Evolutionary conservation across 2,329 filamentous ascomycete species (phyloP).

Genomic region (Scedosporium apiospermum): DNA sequence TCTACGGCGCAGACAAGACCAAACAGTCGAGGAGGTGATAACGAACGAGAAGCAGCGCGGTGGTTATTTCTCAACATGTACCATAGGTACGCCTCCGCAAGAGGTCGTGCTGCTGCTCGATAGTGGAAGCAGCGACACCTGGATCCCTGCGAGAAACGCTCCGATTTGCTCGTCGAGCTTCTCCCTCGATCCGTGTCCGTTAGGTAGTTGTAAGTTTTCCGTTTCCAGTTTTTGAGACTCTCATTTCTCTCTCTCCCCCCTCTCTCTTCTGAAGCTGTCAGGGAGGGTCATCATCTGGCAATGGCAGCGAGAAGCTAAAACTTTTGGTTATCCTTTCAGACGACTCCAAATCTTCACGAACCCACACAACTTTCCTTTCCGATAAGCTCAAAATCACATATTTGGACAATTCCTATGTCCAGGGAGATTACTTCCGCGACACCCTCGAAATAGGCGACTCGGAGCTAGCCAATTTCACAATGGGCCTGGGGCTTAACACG

Average conservation of each 20-base stretch:
- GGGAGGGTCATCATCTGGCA: neutral
- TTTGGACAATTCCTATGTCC: slow-evolving; percentile 47
- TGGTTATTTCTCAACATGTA: slow-evolving; percentile 45
- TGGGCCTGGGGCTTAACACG: slow-evolving; percentile 46
- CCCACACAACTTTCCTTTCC: slow-evolving; percentile 32
- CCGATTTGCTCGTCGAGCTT: slow-evolving; percentile 25
- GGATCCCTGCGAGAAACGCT: slow-evolving; percentile 37
- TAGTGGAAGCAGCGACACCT: slow-evolving; percentile 57
- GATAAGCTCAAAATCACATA: slow-evolving; percentile 49
- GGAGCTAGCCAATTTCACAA: slow-evolving; percentile 44
- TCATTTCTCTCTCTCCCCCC: neutral
- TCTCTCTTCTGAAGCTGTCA: neutral
- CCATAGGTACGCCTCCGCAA: slow-evolving; percentile 48
- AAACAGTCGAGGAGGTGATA: slow-evolving; percentile 1
- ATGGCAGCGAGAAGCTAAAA: slow-evolving; percentile 12
- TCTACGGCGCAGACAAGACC: neutral
- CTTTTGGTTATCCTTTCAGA: slow-evolving; percentile 25
- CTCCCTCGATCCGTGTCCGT: slow-evolving; percentile 22
- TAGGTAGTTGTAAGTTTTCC: slow-evolving; percentile 35
- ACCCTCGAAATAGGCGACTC: slow-evolving; percentile 42
- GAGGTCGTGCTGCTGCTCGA: slow-evolving; percentile 49
- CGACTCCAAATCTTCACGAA: slow-evolving; percentile 31
- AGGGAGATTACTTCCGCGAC: slow-evolving; percentile 51
- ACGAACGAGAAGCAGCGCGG: slow-evolving; percentile 5
- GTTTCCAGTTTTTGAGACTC: neutral